These are phyloP conservation scores for Ogataea trehaloabstinens DNA, from an alignment of 805 yeast genomes.

Conservation along the genomic window DNA sequence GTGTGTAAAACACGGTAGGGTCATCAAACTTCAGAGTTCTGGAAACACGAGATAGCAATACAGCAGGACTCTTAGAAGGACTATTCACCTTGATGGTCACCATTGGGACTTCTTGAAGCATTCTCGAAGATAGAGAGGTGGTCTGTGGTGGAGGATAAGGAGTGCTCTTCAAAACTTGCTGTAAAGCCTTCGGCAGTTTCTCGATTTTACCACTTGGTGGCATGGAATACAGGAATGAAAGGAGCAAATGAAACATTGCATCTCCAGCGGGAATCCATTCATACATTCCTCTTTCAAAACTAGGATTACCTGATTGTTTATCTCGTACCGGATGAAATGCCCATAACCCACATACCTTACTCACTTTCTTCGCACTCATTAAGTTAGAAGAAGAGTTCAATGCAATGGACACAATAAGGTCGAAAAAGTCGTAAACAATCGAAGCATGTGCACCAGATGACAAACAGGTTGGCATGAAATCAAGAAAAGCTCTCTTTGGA, in stretches of 20 bases:
- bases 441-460: conserved; percentile 86
- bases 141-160: conserved; percentile 71
- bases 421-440: conserved; percentile 84
- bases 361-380: conserved; percentile 74
- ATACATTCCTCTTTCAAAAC: conserved; percentile 67
- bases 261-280: conserved; percentile 81
- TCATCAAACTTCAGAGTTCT: conserved; percentile 66
- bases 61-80: conserved; percentile 49
- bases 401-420: conserved; percentile 71
- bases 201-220: conserved; percentile 57
- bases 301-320: conserved; percentile 36
- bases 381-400: conserved; percentile 77
- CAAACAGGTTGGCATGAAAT: conserved; percentile 80
- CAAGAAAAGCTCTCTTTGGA: conserved; percentile 72
- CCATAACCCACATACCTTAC: conserved; percentile 85
- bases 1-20: conserved; percentile 64
- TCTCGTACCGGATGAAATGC: conserved; percentile 53
- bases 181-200: conserved; percentile 63
- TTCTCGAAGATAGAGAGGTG: conserved; percentile 23
- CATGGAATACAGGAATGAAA: conserved; percentile 77
- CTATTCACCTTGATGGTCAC: conserved; percentile 37
- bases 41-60: conserved; percentile 57
- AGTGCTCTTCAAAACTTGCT: conserved; percentile 59
- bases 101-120: conserved; percentile 35
- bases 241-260: conserved; percentile 77